A percentile compares a stretch with the other conserved stretches of the same genome.
Conservation (phyloP, 495 filamentous ascomycete species). For the Xanthoparmelia taractica region DNA sequence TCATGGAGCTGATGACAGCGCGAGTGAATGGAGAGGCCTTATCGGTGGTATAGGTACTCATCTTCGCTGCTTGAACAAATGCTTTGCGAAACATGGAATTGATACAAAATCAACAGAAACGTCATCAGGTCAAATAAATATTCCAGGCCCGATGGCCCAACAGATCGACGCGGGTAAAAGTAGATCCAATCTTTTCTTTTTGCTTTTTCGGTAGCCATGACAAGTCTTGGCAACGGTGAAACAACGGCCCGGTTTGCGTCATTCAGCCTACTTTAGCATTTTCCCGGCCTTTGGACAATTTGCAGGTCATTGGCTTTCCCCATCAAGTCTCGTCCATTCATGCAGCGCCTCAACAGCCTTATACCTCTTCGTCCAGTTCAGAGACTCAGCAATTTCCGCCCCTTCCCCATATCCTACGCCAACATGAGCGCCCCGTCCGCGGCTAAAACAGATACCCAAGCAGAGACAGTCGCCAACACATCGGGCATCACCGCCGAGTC, state of each 20-base stretch:
- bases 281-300: too few relatives aligned
- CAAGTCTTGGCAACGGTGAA: neutral
- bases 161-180: slow-evolving; percentile 6
- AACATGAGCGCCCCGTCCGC: slow-evolving; percentile 18
- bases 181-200: neutral
- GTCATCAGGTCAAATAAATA: neutral
- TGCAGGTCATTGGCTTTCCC: too few relatives aligned
- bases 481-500: slow-evolving; percentile 60
- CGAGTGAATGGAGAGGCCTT: slow-evolving; percentile 60
- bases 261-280: too few relatives aligned
- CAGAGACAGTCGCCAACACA: slow-evolving; percentile 44
- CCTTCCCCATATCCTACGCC: neutral
- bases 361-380: slow-evolving; percentile 30
- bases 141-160: slow-evolving; percentile 11
- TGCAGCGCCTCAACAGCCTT: slow-evolving; percentile 25
- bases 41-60: slow-evolving; percentile 30
- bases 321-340: neutral
- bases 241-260: neutral
- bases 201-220: neutral
- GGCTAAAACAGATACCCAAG: slow-evolving; percentile 37
- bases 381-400: neutral
- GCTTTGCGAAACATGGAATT: slow-evolving; percentile 22
- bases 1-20: slow-evolving; percentile 73
- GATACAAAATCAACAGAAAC: neutral
- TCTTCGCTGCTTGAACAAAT: slow-evolving; percentile 17